Evolutionary conservation across 768 basidiomycete genomes (phyloP), one percentile per base, ranked within the genome.

Genomic region (Phylloporus rhodoxanthus): DNA sequence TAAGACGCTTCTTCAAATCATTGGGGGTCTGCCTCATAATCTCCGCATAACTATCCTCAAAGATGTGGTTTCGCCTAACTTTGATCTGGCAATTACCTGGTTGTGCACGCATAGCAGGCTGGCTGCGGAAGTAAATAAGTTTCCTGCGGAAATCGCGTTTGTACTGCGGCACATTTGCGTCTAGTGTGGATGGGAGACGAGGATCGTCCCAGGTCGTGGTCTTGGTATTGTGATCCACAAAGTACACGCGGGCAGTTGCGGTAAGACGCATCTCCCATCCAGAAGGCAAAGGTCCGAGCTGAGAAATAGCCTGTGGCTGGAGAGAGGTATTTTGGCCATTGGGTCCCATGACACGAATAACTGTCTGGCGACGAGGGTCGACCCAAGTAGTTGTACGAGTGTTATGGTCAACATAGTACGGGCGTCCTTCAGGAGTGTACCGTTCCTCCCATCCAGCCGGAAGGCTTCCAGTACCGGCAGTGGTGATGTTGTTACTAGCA

Each of bases 261-360:
- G 96, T 99, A 45, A 99, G 86, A 40, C 96, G 91, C 96, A 99
- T 99, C 70, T 99, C 96, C 96, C 96, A 99, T 48, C 96, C 96
- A 36, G 90, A 93, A 4, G 96, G 96, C 19, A 99, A 70, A 25
- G 96, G 96, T 3, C 96, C 96, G 20, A 99, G 85, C 64, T 97
- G 95, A 10, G 91, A 90, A 49, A 98, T 95, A 9, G 93, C 87
- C 68, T 97, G 94, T 8, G 93, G 91, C 66, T 97, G 94, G 23
- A 93, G 74, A 5, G 87, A 80, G 14, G 91, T 72, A 56, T 87
- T 88, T 68, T 90, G 90, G 10, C 94, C 93, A 61, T 82, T 84
- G 19, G 93, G 91, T 17, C 91, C 94, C 85, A 98, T 89, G 42
- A 97, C 94, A 54, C 95, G 92, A 52, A 98, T 87, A 53, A 98